phyloP scores from a whole-genome alignment of 345 rosid species.

The Eutrema japonicum region DNA sequence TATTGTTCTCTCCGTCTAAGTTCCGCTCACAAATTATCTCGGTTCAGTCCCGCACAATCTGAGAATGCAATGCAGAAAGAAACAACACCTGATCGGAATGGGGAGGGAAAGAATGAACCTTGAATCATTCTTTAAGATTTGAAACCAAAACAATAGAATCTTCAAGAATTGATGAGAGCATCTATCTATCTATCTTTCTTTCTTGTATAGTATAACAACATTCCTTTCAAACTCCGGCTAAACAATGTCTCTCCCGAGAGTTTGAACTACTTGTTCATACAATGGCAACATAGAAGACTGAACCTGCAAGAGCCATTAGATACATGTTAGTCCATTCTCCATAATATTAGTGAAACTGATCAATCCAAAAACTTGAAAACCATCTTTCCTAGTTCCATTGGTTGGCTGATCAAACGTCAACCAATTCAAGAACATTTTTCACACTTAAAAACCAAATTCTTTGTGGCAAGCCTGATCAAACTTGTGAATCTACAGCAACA shows the following conservation, averaged over 20 bases:
- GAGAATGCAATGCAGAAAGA: constrained; percentile 16
- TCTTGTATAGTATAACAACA: constrained; percentile 31
- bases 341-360: background rate
- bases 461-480: no score
- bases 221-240: constrained; percentile 22
- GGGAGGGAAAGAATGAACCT: constrained; percentile 22
- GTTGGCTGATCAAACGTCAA: no score
- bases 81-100: constrained; percentile 9
- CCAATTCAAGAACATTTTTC: no score
- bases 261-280: constrained; percentile 29
- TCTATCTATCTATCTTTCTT: constrained; percentile 15
- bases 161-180: constrained; percentile 38
- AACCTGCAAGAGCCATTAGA: constrained; percentile 24
- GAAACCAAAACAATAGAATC: constrained; percentile 36
- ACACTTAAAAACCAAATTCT: no score
- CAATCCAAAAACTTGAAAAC: no score
- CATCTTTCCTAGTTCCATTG: no score
- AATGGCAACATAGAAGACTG: constrained; percentile 32
- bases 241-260: constrained; percentile 23
- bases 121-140: constrained; percentile 25
- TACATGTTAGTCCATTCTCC: background rate
- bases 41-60: constrained; percentile 9
- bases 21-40: constrained; percentile 9
- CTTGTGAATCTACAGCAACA: no score
- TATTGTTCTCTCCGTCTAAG: constrained; percentile 2